A percentile compares a stretch with the other conserved stretches of the same genome.
These are phyloP conservation scores for Penicillium longicatenatum DNA, from an alignment of 495 filamentous ascomycete genomes.

Conservation along the genomic window DNA sequence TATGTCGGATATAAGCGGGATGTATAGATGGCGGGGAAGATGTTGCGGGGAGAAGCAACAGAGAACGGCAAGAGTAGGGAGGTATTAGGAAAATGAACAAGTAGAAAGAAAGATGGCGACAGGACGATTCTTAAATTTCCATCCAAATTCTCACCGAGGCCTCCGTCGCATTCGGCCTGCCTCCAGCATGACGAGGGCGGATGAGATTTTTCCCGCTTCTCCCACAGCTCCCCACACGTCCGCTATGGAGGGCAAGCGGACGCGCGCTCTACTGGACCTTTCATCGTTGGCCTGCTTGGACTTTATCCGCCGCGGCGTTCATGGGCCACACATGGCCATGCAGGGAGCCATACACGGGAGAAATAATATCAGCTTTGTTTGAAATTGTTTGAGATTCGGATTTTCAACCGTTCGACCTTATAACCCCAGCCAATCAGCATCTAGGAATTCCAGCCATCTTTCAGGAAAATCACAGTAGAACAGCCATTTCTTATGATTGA, in stretches of 20 bases:
- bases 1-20: conserved; percentile 18
- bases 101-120: conserved; percentile 2
- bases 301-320: conserved; percentile 18
- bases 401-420: neutral
- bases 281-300: conserved; percentile 15
- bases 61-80: neutral
- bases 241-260: conserved; percentile 4
- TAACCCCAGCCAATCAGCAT: neutral
- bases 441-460: neutral
- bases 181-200: conserved; percentile 20
- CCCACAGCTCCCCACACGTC: conserved; percentile 33
- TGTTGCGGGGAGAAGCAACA: neutral
- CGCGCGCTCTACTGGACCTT: conserved; percentile 1
- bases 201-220: conserved; percentile 30
- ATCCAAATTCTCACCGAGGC: conserved; percentile 9
- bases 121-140: conserved; percentile 15
- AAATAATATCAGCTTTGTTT: neutral
- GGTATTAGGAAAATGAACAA: neutral
- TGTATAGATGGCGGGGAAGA: neutral
- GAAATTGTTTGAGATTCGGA: neutral
- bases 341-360: conserved; percentile 1
- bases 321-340: neutral
- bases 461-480: no score
- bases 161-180: conserved; percentile 15
- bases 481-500: no score